Percentiles rank a stretch among this genome's conserved stretches.
phyloP scores from a whole-genome alignment of 2,329 filamentous ascomycete genomes.

The Rutstroemia sp. region DNA sequence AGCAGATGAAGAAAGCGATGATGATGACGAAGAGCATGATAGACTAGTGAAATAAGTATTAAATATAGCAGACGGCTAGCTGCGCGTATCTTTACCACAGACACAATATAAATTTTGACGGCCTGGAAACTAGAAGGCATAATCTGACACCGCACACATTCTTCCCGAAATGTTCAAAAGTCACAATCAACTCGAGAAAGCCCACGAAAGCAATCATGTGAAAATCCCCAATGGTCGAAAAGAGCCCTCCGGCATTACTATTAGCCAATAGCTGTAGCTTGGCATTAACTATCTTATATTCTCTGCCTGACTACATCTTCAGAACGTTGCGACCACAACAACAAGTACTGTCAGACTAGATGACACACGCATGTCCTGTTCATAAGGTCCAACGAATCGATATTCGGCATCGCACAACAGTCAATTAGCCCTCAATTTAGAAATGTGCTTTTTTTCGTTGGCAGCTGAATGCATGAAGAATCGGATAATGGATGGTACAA shows the following conservation, averaged over 20 bases:
- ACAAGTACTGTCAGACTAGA: neutral
- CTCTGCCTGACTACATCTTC: neutral
- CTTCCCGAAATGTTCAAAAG: no score
- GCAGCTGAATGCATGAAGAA: slow-evolving; percentile 3
- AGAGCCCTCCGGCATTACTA: slow-evolving; percentile 19
- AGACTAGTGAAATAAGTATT: slow-evolving; percentile 27
- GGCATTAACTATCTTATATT: slow-evolving; percentile 19
- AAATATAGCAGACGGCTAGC: neutral
- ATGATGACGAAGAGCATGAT: slow-evolving; percentile 25
- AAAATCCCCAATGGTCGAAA: slow-evolving; percentile 15
- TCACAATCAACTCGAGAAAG: no score
- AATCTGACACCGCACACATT: neutral
- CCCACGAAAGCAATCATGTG: slow-evolving; percentile 2
- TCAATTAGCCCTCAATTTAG: no score
- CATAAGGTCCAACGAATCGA: no score
- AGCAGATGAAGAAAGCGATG: slow-evolving; percentile 26
- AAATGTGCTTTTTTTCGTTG: no score
- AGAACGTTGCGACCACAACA: neutral
- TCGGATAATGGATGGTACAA: slow-evolving; percentile 11
- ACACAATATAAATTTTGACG: neutral
- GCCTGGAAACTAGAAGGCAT: slow-evolving; percentile 14
- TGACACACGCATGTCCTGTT: neutral
- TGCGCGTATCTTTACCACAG: neutral
- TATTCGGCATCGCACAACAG: no score
- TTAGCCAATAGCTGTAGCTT: slow-evolving; percentile 19